phyloP scores from a whole-genome alignment of 768 basidiomycete species.

The Pholiota microspora region DNA sequence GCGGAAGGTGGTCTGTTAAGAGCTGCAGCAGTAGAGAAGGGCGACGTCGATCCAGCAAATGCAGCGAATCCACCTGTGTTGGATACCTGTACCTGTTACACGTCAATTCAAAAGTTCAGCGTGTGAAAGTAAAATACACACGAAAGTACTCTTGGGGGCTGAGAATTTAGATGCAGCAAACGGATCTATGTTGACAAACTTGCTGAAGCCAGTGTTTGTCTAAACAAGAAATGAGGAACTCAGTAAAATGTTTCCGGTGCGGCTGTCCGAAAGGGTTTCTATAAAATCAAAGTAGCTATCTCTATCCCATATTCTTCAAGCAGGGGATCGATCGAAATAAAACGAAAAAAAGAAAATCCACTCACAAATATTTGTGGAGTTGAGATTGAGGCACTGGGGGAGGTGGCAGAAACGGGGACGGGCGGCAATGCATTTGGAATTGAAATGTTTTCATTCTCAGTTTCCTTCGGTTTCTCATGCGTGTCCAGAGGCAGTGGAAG shows the following conservation, averaged over 20 bases:
- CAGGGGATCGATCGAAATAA: too few relatives aligned
- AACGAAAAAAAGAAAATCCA: too few relatives aligned
- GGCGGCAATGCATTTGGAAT: not conserved
- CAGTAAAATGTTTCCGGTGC: too few relatives aligned
- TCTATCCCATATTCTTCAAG: too few relatives aligned
- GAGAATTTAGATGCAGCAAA: not conserved
- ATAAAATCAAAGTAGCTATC: not conserved
- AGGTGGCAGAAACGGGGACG: not conserved
- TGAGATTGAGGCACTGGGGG: too few relatives aligned
- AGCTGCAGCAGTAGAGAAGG: slow-evolving; percentile 24
- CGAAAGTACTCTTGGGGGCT: not conserved
- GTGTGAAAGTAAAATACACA: not conserved
- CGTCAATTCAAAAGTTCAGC: not conserved
- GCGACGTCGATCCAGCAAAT: slow-evolving; percentile 32
- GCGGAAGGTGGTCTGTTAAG: slow-evolving; percentile 7
- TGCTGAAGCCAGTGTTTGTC: not conserved
- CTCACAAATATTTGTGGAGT: too few relatives aligned
- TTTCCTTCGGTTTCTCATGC: not conserved
- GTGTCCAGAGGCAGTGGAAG: not conserved
- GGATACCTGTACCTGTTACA: slow-evolving; percentile 10
- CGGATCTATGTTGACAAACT: not conserved
- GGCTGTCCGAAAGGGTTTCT: slow-evolving; percentile 16
- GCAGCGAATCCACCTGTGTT: slow-evolving; percentile 28
- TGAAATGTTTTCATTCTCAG: not conserved
- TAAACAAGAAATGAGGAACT: not conserved